phyloP scores from a whole-genome alignment of 2,329 filamentous ascomycete genomes.

The Rutstroemia sp. region DNA sequence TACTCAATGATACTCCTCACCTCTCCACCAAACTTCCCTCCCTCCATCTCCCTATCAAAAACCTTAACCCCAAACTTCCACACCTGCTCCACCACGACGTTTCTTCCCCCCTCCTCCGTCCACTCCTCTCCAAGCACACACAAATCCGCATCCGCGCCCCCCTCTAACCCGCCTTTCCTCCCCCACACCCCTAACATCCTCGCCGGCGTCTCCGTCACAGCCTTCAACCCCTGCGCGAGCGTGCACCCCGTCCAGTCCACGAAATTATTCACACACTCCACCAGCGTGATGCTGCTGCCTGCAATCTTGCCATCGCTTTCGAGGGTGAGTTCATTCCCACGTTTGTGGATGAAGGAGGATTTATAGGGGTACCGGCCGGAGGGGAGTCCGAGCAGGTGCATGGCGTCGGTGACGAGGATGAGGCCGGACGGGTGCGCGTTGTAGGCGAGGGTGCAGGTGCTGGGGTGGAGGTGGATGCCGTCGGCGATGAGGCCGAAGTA shows the following conservation, averaged over 20 bases:
- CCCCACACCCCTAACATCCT: conserved; percentile 63
- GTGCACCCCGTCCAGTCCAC: conserved; percentile 63
- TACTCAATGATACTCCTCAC: background rate
- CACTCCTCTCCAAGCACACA: conserved; percentile 56
- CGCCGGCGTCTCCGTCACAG: conserved; percentile 71
- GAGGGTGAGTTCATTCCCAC: conserved; percentile 63
- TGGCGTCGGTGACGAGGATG: conserved; percentile 86
- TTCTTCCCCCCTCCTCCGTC: conserved; percentile 34
- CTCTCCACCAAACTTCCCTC: background rate
- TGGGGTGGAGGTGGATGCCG: conserved; percentile 83
- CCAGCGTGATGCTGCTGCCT: conserved; percentile 64
- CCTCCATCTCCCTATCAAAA: conserved; percentile 8
- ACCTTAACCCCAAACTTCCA: conserved; percentile 20
- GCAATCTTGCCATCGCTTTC: conserved; percentile 76
- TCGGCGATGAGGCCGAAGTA: conserved; percentile 89
- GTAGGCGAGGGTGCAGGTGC: conserved; percentile 82
- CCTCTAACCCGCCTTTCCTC: conserved; percentile 57
- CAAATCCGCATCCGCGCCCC: conserved; percentile 61
- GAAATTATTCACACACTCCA: conserved; percentile 79
- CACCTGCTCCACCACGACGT: conserved; percentile 34
- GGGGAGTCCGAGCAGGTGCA: conserved; percentile 76
- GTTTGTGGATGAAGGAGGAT: conserved; percentile 58
- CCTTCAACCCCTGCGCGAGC: conserved; percentile 60
- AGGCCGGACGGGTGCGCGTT: conserved; percentile 78
- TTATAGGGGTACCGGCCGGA: conserved; percentile 82